Evolutionary conservation across 2,329 filamentous ascomycete genomes (phyloP), one percentile per base, ranked within the genome.

Genomic region (Fusarium longipes): DNA sequence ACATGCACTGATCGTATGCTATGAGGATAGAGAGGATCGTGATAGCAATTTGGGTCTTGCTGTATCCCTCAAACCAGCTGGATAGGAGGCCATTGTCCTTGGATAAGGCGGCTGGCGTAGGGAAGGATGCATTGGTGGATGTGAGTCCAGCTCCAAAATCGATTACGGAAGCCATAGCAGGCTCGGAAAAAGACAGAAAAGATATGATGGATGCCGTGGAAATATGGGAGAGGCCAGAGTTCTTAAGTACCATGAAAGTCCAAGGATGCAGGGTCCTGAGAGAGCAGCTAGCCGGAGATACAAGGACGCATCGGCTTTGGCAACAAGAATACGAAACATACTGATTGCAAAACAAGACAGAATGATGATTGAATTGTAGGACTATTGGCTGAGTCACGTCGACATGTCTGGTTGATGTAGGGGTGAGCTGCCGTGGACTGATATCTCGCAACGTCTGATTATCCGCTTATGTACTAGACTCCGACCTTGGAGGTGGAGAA

Each of bases 1-100:
- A 91, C 74, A 83, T 83, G 65, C 79, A 60, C 75, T 83, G 81
- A 44, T 83, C 81, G 49, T 82, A 82, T 2, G 74, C 69, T 6
- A 81, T 60, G 1, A 80, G 39, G 1, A 72, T 66, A 1, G 77
- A 33, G 12, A 82, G 32, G 5, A 78, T 22, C 0, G 79, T 78
- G 6, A 78, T 50, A 7, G 72, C 63, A 8, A 67, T 39, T 18
- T 70, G 70, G 10, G 39, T 32, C 8, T 33, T 47, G 35, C 38
- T 70, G 27, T 45, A 63, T 9, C 32, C 44, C 7, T 47, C 33
- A 2, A 72, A 22, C 15, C 59, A 68, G 5, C 33, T 45, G 2
- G 59, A 48, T 5, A 72, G 8, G 1, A 72, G 22, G 5, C 67
- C 70, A 18, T 40, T 29, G 1, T 25, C 17, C 0, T 44, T 38